Evolutionary conservation across 2,329 filamentous ascomycete genomes (phyloP).

Genomic region (Trichoderma lentiforme): DNA sequence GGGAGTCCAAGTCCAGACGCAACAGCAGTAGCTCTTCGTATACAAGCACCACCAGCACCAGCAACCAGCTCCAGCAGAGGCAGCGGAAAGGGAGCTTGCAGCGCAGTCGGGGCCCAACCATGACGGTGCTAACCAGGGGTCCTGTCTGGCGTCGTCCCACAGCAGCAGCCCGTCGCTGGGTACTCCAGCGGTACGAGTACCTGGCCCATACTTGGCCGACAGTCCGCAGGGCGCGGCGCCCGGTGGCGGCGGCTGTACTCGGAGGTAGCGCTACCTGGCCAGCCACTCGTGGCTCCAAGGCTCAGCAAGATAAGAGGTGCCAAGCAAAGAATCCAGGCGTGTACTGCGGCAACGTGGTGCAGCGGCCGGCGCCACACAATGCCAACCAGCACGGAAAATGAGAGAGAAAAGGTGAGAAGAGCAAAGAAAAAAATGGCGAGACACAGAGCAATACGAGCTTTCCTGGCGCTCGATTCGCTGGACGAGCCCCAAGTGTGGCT

Average conservation of each 20-base stretch:
- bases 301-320: neutral
- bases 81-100: neutral
- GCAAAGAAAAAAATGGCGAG: neutral
- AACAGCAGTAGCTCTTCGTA: neutral
- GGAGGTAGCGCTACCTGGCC: neutral
- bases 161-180: neutral
- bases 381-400: neutral
- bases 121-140: slow-evolving; percentile 11
- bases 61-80: neutral
- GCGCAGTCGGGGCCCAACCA: neutral
- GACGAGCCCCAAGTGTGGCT: slow-evolving; percentile 6
- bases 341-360: neutral
- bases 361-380: slow-evolving; percentile 1
- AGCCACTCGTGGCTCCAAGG: slow-evolving; percentile 5
- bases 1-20: neutral
- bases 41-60: neutral
- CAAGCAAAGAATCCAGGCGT: neutral
- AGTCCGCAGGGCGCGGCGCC: neutral
- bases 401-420: neutral
- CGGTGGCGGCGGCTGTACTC: neutral
- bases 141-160: slow-evolving; percentile 1
- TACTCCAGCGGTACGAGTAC: neutral
- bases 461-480: slow-evolving; percentile 1
- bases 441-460: slow-evolving; percentile 12
- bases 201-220: neutral